Evolutionary conservation across 305 asterid species (phyloP).

Genomic region (Fraxinus nigra): DNA sequence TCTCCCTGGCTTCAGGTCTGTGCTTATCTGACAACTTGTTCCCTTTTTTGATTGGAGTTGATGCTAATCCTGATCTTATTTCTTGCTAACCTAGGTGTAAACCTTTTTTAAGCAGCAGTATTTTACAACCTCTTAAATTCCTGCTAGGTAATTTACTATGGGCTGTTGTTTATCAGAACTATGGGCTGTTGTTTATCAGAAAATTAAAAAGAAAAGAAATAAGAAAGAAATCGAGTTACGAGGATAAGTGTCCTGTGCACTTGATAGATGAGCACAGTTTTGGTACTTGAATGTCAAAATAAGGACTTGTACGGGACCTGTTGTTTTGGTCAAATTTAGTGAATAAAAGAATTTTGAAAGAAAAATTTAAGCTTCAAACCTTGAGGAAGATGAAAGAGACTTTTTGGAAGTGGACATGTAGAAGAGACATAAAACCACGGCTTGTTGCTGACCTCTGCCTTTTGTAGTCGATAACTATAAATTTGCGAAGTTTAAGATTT

Average conservation of each 20-base stretch:
- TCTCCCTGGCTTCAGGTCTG: conserved; percentile 99
- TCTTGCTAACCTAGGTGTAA: not conserved
- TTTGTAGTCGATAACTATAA: not conserved
- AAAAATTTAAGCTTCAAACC: not conserved
- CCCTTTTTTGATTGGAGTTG: not conserved
- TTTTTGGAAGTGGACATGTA: not conserved
- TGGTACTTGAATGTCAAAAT: not conserved
- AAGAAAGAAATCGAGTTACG: not conserved
- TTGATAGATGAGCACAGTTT: not conserved
- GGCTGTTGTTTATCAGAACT: not conserved
- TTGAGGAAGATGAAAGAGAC: not conserved
- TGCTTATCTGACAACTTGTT: conserved; percentile 25
- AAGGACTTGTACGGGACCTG: not conserved
- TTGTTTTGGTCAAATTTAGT: not conserved
- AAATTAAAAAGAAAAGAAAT: not conserved
- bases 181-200: not conserved
- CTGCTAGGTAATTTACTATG: not conserved
- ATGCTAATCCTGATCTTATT: not conserved
- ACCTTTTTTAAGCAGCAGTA: not conserved
- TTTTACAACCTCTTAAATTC: not conserved
- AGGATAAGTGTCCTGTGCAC: not conserved
- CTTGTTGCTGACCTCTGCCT: not conserved
- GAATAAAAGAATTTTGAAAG: not conserved
- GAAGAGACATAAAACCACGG: not conserved
- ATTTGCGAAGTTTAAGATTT: not conserved